Evolutionary conservation across 139 green algal genomes (phyloP).

Genomic region (Chlamydomonas sp.): DNA sequence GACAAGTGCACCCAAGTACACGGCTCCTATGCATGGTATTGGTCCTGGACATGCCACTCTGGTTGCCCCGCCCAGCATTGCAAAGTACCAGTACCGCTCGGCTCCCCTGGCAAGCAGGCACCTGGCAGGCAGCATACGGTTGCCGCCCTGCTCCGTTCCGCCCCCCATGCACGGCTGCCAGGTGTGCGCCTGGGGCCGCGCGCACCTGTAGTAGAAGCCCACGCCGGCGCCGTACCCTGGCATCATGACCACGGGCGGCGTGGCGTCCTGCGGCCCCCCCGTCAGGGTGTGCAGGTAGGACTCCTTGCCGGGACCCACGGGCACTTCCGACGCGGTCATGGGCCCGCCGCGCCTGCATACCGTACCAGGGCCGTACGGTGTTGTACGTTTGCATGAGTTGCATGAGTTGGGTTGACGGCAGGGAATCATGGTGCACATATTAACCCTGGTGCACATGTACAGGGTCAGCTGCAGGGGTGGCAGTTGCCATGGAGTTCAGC

Average conservation of each 20-base stretch:
- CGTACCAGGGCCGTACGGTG: too few relatives aligned
- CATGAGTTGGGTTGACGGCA: neutral
- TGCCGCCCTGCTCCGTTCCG: neutral
- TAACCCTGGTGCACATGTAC: neutral
- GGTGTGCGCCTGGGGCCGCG: neutral
- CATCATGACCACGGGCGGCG: constrained; percentile 72
- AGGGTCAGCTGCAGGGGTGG: neutral
- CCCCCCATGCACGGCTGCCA: neutral
- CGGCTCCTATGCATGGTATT: too few relatives aligned
- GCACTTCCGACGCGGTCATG: constrained; percentile 45
- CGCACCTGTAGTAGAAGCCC: constrained; percentile 68
- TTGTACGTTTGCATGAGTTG: neutral
- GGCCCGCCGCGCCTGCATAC: constrained; percentile 26
- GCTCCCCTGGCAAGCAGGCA: neutral
- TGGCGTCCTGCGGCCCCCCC: constrained; percentile 6
- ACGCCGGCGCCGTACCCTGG: constrained; percentile 80
- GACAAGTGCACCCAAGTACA: too few relatives aligned
- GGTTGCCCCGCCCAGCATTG: neutral
- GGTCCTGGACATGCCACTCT: neutral
- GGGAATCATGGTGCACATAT: neutral
- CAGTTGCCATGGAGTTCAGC: neutral
- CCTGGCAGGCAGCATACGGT: neutral
- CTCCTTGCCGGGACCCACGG: constrained; percentile 58
- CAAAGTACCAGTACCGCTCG: neutral
- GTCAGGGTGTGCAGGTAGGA: constrained; percentile 78